These are phyloP conservation scores for Neocallimastix lanati DNA, from an alignment of 192 early-diverging fungal species.

Conservation along the genomic window DNA sequence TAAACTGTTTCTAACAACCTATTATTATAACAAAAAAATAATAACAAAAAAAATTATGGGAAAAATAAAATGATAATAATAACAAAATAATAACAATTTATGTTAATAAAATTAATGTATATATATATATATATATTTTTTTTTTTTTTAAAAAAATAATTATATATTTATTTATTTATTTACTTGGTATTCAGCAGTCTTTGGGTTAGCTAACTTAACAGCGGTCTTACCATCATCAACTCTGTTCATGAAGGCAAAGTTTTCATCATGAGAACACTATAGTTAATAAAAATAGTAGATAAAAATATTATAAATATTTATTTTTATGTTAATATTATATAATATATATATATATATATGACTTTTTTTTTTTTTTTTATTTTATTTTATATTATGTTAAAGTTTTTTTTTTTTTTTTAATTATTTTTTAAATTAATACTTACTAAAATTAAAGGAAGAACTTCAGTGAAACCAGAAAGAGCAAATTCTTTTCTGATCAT, in stretches of 20 bases:
- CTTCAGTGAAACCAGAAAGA: constrained; percentile 82
- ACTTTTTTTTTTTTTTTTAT: too few relatives aligned
- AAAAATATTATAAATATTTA: neutral
- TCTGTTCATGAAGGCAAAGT: constrained; percentile 72
- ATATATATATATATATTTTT: too few relatives aligned
- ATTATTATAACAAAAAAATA: too few relatives aligned
- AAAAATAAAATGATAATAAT: neutral
- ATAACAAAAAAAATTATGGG: neutral
- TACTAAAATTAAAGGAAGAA: constrained; percentile 78
- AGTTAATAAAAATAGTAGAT: constrained; percentile 2
- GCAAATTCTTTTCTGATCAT: constrained; percentile 68
- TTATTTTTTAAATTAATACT: neutral
- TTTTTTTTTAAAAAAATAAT: neutral
- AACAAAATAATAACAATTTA: too few relatives aligned
- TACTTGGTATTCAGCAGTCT: constrained; percentile 62
- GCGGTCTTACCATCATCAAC: constrained; percentile 60
- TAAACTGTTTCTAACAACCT: constrained; percentile 82
- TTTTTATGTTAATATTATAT: neutral
- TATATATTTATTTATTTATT: neutral
- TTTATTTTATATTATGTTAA: too few relatives aligned
- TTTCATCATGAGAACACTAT: constrained; percentile 93
- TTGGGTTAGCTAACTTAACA: constrained; percentile 78
- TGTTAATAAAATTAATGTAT: too few relatives aligned
- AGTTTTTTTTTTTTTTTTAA: too few relatives aligned
- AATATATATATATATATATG: too few relatives aligned